A percentile compares a stretch with the other conserved stretches of the same genome.
These are phyloP conservation scores for Fusarium sp. DNA, from an alignment of 2,329 filamentous ascomycete genomes.

Conservation along the genomic window DNA sequence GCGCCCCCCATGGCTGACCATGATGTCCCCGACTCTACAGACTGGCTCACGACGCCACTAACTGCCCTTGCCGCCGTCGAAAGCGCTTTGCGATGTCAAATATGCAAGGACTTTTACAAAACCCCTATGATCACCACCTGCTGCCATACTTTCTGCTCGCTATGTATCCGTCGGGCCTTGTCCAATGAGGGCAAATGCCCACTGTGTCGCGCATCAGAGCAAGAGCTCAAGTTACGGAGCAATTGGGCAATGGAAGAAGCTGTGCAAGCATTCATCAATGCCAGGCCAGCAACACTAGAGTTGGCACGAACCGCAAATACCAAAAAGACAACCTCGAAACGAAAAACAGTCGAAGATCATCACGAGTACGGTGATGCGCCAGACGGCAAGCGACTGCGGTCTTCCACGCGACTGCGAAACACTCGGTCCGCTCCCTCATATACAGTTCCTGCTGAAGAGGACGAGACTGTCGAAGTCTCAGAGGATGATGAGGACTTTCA, in stretches of 20 bases:
- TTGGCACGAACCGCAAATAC: conserved; percentile 62
- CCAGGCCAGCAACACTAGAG: conserved; percentile 69
- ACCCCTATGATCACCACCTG: conserved; percentile 96
- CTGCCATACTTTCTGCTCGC: conserved; percentile 94
- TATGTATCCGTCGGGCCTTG: conserved; percentile 90
- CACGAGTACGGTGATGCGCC: conserved; percentile 42
- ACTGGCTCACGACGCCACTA: conserved; percentile 81
- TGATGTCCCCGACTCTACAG: conserved; percentile 78
- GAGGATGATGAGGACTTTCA: conserved; percentile 47
- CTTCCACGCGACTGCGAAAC: conserved; percentile 61
- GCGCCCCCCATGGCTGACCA: conserved; percentile 44
- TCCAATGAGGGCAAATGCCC: conserved; percentile 88
- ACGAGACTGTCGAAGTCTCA: conserved; percentile 38
- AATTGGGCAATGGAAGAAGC: conserved; percentile 89
- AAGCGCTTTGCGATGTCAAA: conserved; percentile 88
- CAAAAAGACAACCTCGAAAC: conserved; percentile 55
- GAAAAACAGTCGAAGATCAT: conserved; percentile 56
- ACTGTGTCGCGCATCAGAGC: conserved; percentile 79
- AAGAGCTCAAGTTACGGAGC: conserved; percentile 83
- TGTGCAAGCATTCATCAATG: conserved; percentile 78
- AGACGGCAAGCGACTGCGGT: conserved; percentile 61
- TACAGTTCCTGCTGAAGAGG: conserved; percentile 20
- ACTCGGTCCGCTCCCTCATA: conserved; percentile 49
- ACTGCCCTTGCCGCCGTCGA: conserved; percentile 77
- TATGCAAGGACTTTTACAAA: conserved; percentile 97